Conservation (phyloP, 2,329 filamentous ascomycete genomes). For the Pseudofabraea citricarpa region DNA sequence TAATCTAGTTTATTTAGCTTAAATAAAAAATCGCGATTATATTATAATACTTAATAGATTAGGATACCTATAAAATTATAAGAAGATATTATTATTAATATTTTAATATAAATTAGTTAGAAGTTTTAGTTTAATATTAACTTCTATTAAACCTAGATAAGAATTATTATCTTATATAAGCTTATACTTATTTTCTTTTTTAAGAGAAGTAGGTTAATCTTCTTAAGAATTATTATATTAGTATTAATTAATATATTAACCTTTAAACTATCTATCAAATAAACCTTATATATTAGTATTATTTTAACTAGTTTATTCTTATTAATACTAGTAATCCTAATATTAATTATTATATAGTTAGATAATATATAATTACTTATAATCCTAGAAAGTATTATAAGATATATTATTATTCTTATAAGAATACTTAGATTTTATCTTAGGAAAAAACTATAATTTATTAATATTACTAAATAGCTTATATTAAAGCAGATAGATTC, state of each 20-base stretch:
- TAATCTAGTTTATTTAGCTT: not conserved
- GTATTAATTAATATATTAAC: not conserved
- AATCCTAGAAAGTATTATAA: not conserved
- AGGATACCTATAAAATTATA: not conserved
- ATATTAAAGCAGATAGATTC: no score
- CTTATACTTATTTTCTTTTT: not conserved
- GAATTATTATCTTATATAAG: not conserved
- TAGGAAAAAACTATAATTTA: no score
- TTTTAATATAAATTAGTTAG: not conserved
- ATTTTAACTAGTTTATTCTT: not conserved
- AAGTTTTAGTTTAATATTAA: not conserved
- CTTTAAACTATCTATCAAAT: not conserved
- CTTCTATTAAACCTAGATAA: not conserved
- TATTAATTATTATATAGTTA: no score
- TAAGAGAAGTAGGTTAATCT: no score
- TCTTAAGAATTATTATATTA: not conserved
- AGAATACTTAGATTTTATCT: no score
- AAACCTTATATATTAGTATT: not conserved
- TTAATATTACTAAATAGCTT: no score
- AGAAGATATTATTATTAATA: not conserved
- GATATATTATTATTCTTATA: no score
- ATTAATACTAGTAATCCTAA: not conserved
- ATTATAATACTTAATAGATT: not conserved
- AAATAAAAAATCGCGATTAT: not conserved
- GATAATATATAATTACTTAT: no score